These are phyloP conservation scores for Yarrowia galli DNA, from an alignment of 1,139 yeast genomes.

Conservation along the genomic window DNA sequence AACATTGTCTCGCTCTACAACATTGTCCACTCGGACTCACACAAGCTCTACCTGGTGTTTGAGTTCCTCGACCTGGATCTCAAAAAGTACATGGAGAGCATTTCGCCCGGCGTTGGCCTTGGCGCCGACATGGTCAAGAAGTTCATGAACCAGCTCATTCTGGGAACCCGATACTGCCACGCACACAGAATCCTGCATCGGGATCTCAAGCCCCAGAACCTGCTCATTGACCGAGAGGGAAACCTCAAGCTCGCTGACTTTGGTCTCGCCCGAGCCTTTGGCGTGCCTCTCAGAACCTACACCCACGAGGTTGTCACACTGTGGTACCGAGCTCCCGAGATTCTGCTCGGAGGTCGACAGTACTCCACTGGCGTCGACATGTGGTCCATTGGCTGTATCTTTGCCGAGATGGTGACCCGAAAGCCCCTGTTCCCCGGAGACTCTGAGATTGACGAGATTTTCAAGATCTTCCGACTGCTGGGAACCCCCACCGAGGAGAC, in stretches of 20 bases:
- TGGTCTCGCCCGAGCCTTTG: slow-evolving; percentile 96
- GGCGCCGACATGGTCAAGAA: slow-evolving; percentile 91
- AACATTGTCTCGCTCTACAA: slow-evolving; percentile 91
- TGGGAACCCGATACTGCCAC: slow-evolving; percentile 95
- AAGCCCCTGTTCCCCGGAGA: slow-evolving; percentile 97
- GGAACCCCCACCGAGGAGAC: slow-evolving; percentile 94
- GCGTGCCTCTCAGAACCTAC: slow-evolving; percentile 94
- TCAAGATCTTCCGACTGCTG: slow-evolving; percentile 87
- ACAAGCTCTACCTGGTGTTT: slow-evolving; percentile 89
- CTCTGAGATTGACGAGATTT: slow-evolving; percentile 96
- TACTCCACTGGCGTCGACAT: slow-evolving; percentile 98
- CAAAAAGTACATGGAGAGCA: slow-evolving; percentile 95
- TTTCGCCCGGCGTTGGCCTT: slow-evolving; percentile 89
- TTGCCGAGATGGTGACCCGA: slow-evolving; percentile 97
- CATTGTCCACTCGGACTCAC: slow-evolving; percentile 96
- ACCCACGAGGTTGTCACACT: slow-evolving; percentile 97
- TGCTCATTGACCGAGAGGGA: slow-evolving; percentile 93
- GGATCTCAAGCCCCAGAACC: slow-evolving; percentile 94
- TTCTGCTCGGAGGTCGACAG: slow-evolving; percentile 93
- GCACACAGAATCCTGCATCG: slow-evolving; percentile 94
- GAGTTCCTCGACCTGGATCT: slow-evolving; percentile 94
- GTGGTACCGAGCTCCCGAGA: slow-evolving; percentile 98
- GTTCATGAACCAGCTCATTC: slow-evolving; percentile 90
- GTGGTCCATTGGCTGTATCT: slow-evolving; percentile 99
- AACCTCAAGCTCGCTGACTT: slow-evolving; percentile 95